Percentiles rank a stretch among this genome's conserved stretches.
These are phyloP conservation scores for Malassezia sympodialis DNA, from an alignment of 1,284 basidiomycete genomes.

Conservation along the genomic window DNA sequence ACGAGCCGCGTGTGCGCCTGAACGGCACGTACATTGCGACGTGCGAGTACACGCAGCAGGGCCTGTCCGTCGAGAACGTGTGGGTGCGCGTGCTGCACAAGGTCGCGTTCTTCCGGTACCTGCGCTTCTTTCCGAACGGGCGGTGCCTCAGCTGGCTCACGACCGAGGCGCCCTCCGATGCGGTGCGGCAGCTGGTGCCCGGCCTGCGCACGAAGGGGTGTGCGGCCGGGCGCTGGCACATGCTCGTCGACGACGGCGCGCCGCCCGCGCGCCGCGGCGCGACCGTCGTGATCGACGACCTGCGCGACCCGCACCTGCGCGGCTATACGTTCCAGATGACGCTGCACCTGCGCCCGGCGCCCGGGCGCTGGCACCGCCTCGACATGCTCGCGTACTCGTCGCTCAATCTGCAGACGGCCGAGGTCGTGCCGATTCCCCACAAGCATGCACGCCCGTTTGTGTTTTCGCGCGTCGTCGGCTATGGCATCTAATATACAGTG, in stretches of 20 bases:
- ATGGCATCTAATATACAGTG: conserved; percentile 26
- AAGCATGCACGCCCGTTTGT: conserved; percentile 80
- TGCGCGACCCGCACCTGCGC: conserved; percentile 41
- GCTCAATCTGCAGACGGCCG: conserved; percentile 61
- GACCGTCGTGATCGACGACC: conserved; percentile 35
- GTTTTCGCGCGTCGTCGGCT: conserved; percentile 62
- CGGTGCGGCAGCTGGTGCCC: conserved; percentile 68
- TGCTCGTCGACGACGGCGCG: conserved; percentile 18
- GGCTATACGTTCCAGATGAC: conserved; percentile 79
- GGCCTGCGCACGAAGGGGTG: conserved; percentile 61
- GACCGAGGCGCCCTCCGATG: conserved; percentile 67
- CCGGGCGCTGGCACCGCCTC: conserved; percentile 67
- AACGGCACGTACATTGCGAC: conserved; percentile 45
- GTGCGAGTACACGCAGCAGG: conserved; percentile 40
- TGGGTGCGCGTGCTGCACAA: conserved; percentile 45
- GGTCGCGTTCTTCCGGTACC: conserved; percentile 60
- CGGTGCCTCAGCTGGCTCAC: conserved; percentile 73
- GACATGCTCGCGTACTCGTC: conserved; percentile 62
- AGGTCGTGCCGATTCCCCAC: conserved; percentile 61
- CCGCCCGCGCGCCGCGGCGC: conserved; percentile 15
- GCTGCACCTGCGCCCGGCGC: conserved; percentile 63
- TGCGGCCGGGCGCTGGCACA: conserved; percentile 54
- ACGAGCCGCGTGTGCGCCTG: conserved; percentile 40
- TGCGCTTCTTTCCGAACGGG: conserved; percentile 80
- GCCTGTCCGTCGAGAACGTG: conserved; percentile 33